Percentiles rank a stretch among this genome's conserved stretches.
Conservation (phyloP, 164 flowering plant genomes). For the Magnolia changhungtana region DNA sequence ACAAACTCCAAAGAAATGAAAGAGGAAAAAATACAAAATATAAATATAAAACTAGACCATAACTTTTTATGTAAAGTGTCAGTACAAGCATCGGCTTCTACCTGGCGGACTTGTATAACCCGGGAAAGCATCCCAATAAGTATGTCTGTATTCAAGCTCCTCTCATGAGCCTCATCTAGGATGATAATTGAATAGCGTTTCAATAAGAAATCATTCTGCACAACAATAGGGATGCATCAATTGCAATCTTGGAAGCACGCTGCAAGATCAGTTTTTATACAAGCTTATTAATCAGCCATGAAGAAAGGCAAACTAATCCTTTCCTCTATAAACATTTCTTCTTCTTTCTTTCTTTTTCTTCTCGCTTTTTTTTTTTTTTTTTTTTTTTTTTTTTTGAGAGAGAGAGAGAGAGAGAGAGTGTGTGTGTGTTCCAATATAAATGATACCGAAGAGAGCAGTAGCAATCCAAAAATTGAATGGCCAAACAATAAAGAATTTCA, state of each 20-base stretch:
- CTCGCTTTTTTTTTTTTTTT: too few relatives aligned
- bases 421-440: too few relatives aligned
- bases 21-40: background rate
- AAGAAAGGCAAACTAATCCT: background rate
- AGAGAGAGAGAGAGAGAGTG: too few relatives aligned
- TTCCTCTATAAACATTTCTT: too few relatives aligned
- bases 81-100: conserved; percentile 11
- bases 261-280: background rate
- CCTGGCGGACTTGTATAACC: conserved; percentile 65
- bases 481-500: too few relatives aligned
- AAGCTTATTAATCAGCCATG: conserved; percentile 1
- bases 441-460: too few relatives aligned
- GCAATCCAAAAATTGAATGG: too few relatives aligned
- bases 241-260: background rate
- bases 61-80: background rate
- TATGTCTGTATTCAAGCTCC: conserved; percentile 96
- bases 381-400: background rate
- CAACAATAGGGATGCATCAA: conserved; percentile 10
- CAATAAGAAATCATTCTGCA: conserved; percentile 80
- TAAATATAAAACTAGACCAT: background rate
- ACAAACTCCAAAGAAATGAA: background rate
- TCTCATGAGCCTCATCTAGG: conserved; percentile 98
- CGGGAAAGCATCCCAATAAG: conserved; percentile 96
- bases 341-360: too few relatives aligned
- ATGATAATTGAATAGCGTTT: conserved; percentile 76